Conservation (phyloP, 805 yeast genomes). For the Hanseniaspora taiwanica region DNA sequence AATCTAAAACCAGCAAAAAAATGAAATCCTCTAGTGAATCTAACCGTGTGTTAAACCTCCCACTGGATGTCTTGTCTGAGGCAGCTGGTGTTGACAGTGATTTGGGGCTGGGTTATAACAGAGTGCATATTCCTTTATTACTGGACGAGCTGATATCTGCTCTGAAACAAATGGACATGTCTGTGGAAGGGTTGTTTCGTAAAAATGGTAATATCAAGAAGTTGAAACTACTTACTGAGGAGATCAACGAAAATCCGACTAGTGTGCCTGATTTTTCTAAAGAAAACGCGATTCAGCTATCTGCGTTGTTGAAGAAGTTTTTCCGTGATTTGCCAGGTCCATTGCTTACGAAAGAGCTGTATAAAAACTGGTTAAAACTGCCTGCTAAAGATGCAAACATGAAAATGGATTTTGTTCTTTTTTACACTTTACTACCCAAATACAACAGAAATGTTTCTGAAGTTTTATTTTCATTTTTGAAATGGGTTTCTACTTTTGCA, state of each 20-base stretch:
- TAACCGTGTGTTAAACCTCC: slow-evolving; percentile 60
- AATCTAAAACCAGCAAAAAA: slow-evolving; percentile 18
- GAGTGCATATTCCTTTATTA: slow-evolving; percentile 68
- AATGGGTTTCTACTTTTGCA: slow-evolving; percentile 94
- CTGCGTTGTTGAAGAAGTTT: slow-evolving; percentile 85
- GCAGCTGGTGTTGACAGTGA: slow-evolving; percentile 74
- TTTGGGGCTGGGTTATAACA: slow-evolving; percentile 70
- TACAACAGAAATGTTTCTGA: slow-evolving; percentile 76
- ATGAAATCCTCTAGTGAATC: slow-evolving; percentile 4
- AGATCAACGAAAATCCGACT: slow-evolving; percentile 61
- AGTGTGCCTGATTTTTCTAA: slow-evolving; percentile 54
- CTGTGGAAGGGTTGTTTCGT: slow-evolving; percentile 92
- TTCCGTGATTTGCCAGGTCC: slow-evolving; percentile 90
- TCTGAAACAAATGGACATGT: slow-evolving; percentile 80
- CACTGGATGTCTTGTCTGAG: slow-evolving; percentile 52
- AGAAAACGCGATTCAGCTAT: slow-evolving; percentile 83
- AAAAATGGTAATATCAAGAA: slow-evolving; percentile 89
- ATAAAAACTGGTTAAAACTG: slow-evolving; percentile 65
- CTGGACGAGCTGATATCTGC: slow-evolving; percentile 78
- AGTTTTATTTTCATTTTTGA: slow-evolving; percentile 70
- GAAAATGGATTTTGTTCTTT: slow-evolving; percentile 18
- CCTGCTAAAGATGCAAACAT: slow-evolving; percentile 36
- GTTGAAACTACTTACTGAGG: slow-evolving; percentile 57
- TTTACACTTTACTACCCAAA: slow-evolving; percentile 68
- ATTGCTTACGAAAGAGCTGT: slow-evolving; percentile 58